Conservation (phyloP, 192 early-diverging fungal species). For the Coemansia sp. region DNA sequence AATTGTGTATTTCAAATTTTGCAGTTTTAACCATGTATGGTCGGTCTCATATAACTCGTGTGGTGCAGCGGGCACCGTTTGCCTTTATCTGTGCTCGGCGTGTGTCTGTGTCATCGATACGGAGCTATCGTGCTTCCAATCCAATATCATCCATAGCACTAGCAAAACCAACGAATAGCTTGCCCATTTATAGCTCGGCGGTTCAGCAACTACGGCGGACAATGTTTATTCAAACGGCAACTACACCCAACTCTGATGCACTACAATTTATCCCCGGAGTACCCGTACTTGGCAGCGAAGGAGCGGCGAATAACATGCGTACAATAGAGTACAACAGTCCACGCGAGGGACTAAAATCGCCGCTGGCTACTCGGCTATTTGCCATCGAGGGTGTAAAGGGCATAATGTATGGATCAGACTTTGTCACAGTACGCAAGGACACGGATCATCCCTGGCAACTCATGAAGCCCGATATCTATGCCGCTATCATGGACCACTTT, state of each 20-base stretch:
- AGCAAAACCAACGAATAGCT: neutral
- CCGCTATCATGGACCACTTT: constrained; percentile 93
- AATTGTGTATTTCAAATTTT: neutral
- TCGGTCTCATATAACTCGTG: neutral
- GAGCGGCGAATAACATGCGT: constrained; percentile 39
- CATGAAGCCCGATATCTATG: constrained; percentile 97
- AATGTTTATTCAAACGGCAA: constrained; percentile 89
- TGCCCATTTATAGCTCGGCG: neutral
- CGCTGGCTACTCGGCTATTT: constrained; percentile 90
- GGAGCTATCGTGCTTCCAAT: neutral
- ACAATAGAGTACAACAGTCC: constrained; percentile 85
- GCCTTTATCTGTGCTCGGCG: neutral
- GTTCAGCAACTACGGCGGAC: constrained; percentile 40
- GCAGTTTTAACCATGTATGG: neutral
- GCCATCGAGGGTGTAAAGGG: constrained; percentile 89
- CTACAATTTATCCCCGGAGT: constrained; percentile 97
- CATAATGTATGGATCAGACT: constrained; percentile 92
- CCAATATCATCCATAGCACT: neutral
- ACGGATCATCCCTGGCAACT: constrained; percentile 90
- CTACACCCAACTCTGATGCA: constrained; percentile 93
- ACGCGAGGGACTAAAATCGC: constrained; percentile 77
- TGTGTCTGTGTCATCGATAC: neutral
- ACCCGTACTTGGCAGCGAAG: constrained; percentile 63
- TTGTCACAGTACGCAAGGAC: constrained; percentile 94
- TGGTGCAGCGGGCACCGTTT: neutral